These are phyloP conservation scores for Phyllosticta citriasiana DNA, from an alignment of 2,329 filamentous ascomycete species.

Conservation along the genomic window DNA sequence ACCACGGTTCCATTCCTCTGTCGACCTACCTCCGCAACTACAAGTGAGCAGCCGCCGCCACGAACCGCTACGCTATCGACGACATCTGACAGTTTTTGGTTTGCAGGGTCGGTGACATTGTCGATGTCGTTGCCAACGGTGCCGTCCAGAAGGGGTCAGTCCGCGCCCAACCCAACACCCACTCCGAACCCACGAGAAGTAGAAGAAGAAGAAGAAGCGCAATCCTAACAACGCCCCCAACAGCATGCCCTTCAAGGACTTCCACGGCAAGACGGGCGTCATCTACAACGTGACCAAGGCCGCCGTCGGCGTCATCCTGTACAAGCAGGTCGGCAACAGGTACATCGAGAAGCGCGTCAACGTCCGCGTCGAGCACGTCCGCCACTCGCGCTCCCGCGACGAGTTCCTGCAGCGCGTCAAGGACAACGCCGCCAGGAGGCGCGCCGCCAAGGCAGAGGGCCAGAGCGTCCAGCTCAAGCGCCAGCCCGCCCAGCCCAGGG, in stretches of 20 bases:
- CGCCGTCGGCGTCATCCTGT: conserved; percentile 96
- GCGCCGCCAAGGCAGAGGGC: conserved; percentile 84
- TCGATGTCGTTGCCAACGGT: conserved; percentile 98
- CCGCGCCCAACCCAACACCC: background rate
- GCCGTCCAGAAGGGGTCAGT: conserved; percentile 94
- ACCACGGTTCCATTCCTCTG: conserved; percentile 88
- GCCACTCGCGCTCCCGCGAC: conserved; percentile 87
- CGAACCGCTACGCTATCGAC: background rate
- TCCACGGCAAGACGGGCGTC: conserved; percentile 92
- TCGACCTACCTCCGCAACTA: conserved; percentile 92
- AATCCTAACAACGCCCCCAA: conserved; percentile 24
- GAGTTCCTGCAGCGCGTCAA: conserved; percentile 96
- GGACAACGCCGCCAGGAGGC: conserved; percentile 86
- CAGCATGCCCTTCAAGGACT: conserved; percentile 98
- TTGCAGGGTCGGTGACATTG: conserved; percentile 85
- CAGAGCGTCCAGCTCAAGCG: conserved; percentile 88
- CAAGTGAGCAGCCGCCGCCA: conserved; percentile 50
- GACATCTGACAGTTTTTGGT: background rate
- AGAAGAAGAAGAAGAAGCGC: background rate
- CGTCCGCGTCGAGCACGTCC: conserved; percentile 96
- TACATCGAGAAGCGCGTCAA: conserved; percentile 99
- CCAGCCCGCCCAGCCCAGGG: conserved; percentile 69
- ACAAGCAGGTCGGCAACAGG: conserved; percentile 98
- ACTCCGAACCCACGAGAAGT: no score
- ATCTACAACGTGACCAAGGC: conserved; percentile 99